Evolutionary conservation across 805 yeast species (phyloP).

Genomic region (Ogataea philodendri): DNA sequence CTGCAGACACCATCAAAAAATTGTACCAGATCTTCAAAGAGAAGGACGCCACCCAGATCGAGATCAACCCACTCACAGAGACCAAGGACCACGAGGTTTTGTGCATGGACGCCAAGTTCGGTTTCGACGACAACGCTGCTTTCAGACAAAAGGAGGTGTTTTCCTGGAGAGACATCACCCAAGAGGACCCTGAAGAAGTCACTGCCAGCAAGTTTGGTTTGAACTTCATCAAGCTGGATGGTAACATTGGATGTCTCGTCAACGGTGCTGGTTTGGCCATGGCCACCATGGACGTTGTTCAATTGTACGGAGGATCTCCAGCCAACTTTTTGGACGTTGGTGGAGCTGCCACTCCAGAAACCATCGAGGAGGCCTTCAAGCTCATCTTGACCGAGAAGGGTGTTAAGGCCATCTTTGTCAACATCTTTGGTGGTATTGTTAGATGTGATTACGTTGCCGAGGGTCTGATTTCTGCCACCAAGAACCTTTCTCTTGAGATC

Average conservation of each 20-base stretch:
- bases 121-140: constrained; percentile 94
- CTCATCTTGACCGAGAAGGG: constrained; percentile 84
- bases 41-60: constrained; percentile 96
- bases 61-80: constrained; percentile 97
- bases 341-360: constrained; percentile 99
- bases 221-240: constrained; percentile 96
- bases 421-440: constrained; percentile 99
- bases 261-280: constrained; percentile 99
- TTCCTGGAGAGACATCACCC: constrained; percentile 95
- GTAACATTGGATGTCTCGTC: constrained; percentile 97
- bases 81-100: constrained; percentile 84
- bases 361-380: constrained; percentile 95
- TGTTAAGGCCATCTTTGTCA: constrained; percentile 94
- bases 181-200: constrained; percentile 97
- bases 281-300: constrained; percentile 99
- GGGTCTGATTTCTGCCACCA: constrained; percentile 94
- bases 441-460: constrained; percentile 98
- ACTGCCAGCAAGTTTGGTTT: constrained; percentile 86
- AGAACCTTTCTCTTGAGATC: constrained; percentile 82
- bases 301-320: constrained; percentile 97
- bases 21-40: constrained; percentile 87
- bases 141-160: constrained; percentile 94
- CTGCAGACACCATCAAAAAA: constrained; percentile 82
- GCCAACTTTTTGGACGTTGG: constrained; percentile 99
- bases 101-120: constrained; percentile 99